Evolutionary conservation across 371 early-diverging fungal genomes (phyloP).

Genomic region (Lichtheimia ramosa): DNA sequence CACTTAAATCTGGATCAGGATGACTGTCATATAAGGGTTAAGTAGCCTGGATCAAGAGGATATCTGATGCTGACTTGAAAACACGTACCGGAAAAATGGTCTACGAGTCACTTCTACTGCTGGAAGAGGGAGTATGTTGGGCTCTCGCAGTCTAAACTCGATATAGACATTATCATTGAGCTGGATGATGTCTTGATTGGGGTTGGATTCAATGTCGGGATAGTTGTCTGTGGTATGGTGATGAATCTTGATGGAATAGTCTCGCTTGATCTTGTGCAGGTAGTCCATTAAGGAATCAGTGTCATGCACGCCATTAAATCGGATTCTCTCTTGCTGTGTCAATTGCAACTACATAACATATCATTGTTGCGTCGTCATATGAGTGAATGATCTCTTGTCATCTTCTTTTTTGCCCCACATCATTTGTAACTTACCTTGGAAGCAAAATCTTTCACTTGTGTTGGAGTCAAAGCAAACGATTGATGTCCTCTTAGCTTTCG

Average conservation of each 20-base stretch:
- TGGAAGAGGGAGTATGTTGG: background rate
- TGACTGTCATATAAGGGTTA: too few species aligned
- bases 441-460: background rate
- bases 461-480: background rate
- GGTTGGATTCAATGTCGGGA: background rate
- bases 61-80: background rate
- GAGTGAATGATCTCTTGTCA: background rate
- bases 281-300: background rate
- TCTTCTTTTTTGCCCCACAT: background rate
- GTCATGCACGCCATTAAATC: background rate
- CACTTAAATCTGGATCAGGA: conserved; percentile 50
- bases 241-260: background rate
- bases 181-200: background rate
- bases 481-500: background rate
- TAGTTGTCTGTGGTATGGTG: background rate
- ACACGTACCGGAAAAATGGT: background rate
- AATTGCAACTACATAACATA: background rate
- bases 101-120: background rate
- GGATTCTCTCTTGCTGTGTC: background rate
- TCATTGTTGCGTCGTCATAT: background rate
- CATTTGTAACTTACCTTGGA: background rate
- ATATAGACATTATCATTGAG: background rate
- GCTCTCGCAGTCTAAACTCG: background rate
- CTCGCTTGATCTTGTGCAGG: background rate
- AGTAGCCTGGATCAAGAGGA: too few species aligned